Evolutionary conservation across 2,329 filamentous ascomycete genomes (phyloP).

Genomic region (Aspergillus sp.): DNA sequence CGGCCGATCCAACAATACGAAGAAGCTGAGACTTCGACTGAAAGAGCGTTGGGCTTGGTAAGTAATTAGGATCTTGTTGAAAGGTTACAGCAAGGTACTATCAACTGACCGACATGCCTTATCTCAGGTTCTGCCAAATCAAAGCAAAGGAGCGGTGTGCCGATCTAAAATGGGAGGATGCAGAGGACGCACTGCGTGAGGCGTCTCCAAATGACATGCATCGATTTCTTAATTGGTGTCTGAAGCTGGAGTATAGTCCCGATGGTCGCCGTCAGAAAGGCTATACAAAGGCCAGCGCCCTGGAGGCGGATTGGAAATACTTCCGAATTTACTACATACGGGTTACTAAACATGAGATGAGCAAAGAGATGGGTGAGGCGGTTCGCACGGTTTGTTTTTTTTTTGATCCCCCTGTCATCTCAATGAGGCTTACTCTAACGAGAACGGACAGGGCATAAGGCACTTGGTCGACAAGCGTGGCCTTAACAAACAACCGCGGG

Average conservation of each 20-base stretch:
- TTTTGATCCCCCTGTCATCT: no score
- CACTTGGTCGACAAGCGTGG: no score
- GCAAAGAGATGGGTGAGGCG: no score
- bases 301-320: slow-evolving; percentile 23
- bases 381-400: no score
- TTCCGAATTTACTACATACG: slow-evolving; percentile 21
- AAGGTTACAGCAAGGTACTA: neutral
- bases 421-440: no score
- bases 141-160: slow-evolving; percentile 18
- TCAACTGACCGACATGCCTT: neutral
- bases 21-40: slow-evolving; percentile 15
- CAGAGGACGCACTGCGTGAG: slow-evolving; percentile 15
- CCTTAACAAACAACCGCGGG: no score
- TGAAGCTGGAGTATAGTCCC: slow-evolving; percentile 18
- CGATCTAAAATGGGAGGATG: slow-evolving; percentile 17
- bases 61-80: neutral
- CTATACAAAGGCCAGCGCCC: slow-evolving; percentile 15
- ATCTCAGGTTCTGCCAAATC: slow-evolving; percentile 17
- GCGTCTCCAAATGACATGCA: slow-evolving; percentile 21
- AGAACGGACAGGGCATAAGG: no score
- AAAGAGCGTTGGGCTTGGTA: neutral
- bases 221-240: slow-evolving; percentile 22
- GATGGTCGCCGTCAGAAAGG: slow-evolving; percentile 13
- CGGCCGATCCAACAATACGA: slow-evolving; percentile 16
- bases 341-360: no score